A percentile compares a stretch with the other conserved stretches of the same genome.
phyloP scores from a whole-genome alignment of 1,284 basidiomycete species.

The Boletus holoroseus region DNA sequence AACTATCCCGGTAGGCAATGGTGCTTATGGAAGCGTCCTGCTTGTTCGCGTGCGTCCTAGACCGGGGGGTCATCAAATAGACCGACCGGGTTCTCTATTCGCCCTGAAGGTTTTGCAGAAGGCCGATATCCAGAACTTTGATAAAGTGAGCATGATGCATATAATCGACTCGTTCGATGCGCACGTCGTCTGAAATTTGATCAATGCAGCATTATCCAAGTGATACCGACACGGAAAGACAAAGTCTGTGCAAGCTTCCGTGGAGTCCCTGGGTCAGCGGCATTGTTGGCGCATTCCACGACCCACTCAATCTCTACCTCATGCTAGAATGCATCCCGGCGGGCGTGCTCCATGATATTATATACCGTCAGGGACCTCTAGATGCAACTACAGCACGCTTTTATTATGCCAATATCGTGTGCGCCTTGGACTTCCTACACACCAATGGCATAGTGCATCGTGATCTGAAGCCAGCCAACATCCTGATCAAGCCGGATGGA shows the following conservation, averaged over 20 bases:
- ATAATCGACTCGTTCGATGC: background rate
- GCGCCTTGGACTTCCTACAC: slow-evolving; percentile 70
- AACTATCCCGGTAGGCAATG: slow-evolving; percentile 32
- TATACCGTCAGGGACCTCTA: slow-evolving; percentile 34
- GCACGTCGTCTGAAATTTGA: slow-evolving; percentile 2
- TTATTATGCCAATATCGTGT: slow-evolving; percentile 58
- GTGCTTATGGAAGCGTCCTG: slow-evolving; percentile 39
- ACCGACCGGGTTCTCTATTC: slow-evolving; percentile 32
- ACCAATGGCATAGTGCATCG: slow-evolving; percentile 70
- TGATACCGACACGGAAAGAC: slow-evolving; percentile 39
- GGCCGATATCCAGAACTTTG: slow-evolving; percentile 27
- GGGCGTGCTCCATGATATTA: slow-evolving; percentile 38
- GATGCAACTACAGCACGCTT: slow-evolving; percentile 37
- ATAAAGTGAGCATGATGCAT: slow-evolving; percentile 26
- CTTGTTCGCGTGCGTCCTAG: slow-evolving; percentile 33
- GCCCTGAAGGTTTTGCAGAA: slow-evolving; percentile 43
- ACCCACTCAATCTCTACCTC: slow-evolving; percentile 44
- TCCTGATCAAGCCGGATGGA: slow-evolving; percentile 59
- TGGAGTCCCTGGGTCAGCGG: slow-evolving; percentile 52
- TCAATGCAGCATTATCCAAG: slow-evolving; percentile 19
- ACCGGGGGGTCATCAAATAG: slow-evolving; percentile 26
- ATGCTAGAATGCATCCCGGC: slow-evolving; percentile 45
- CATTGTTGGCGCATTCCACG: slow-evolving; percentile 41
- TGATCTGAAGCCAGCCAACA: slow-evolving; percentile 84
- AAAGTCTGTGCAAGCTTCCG: slow-evolving; percentile 36